Evolutionary conservation across 305 asterid species (phyloP).

Genomic region (Fraxinus dipetala): DNA sequence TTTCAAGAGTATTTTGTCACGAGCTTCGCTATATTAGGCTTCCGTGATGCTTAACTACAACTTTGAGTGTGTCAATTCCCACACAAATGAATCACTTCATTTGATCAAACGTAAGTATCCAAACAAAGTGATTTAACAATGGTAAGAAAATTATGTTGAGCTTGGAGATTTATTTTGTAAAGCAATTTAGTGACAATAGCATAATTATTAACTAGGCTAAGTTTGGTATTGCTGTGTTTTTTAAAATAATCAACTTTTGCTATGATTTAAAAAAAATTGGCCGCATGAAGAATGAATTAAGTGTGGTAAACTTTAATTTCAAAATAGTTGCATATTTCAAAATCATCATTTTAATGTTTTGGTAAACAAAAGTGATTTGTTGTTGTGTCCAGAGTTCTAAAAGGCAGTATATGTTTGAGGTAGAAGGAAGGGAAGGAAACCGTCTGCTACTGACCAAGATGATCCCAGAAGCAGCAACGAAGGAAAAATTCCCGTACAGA

Average conservation of each 20-base stretch:
- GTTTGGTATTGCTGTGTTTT: too few species aligned
- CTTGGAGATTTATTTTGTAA: background rate
- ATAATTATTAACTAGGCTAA: background rate
- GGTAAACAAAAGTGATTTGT: too few species aligned
- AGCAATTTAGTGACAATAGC: background rate
- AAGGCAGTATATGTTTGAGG: slow-evolving; percentile 15
- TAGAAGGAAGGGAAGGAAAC: slow-evolving; percentile 41
- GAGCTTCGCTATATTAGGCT: background rate
- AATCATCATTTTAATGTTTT: too few species aligned
- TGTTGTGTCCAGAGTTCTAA: too few species aligned
- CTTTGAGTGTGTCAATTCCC: background rate
- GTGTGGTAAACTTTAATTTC: too few species aligned
- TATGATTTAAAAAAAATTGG: too few species aligned
- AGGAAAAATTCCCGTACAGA: slow-evolving; percentile 36
- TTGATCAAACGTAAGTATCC: background rate
- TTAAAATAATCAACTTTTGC: too few species aligned
- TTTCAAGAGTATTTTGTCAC: background rate
- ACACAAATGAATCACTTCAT: background rate
- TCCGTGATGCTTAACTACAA: background rate
- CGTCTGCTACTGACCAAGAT: slow-evolving; percentile 29
- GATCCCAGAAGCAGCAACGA: slow-evolving; percentile 42
- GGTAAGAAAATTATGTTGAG: background rate
- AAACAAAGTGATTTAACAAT: background rate
- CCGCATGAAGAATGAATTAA: too few species aligned
- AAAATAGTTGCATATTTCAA: too few species aligned